Percentiles rank a stretch among this genome's conserved stretches.
Evolutionary conservation across 176 grass and related monocot species (phyloP).

Genomic region (Panicum miliaceum): DNA sequence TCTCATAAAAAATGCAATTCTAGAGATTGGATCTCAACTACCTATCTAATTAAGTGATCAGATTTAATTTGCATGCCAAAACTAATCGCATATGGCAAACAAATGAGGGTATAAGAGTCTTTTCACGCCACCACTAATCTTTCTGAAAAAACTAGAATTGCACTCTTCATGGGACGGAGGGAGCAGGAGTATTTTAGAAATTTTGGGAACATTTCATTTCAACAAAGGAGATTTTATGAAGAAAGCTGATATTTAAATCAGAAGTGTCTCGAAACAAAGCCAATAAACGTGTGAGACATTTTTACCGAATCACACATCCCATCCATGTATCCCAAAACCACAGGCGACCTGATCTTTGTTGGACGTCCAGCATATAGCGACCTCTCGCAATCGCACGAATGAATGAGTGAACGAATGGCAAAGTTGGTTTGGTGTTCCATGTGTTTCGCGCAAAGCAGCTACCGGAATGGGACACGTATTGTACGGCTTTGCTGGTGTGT

Average conservation of each 20-base stretch:
- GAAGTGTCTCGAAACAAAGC: neutral
- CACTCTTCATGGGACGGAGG: no score
- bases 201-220: no score
- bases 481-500: neutral
- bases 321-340: neutral
- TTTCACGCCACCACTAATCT: no score
- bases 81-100: no score
- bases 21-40: no score
- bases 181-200: no score
- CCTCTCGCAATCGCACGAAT: neutral
- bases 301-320: neutral
- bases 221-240: no score
- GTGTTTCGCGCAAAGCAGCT: neutral
- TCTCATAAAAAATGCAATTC: no score
- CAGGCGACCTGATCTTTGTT: neutral
- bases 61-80: no score
- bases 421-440: slow-evolving; percentile 15
- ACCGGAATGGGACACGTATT: neutral
- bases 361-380: neutral
- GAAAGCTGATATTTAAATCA: neutral
- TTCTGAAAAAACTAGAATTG: no score
- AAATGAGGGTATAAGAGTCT: no score
- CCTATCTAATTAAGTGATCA: no score
- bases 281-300: neutral
- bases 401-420: neutral